These are phyloP conservation scores for Aurifilum marmelostoma DNA, from an alignment of 2,329 filamentous ascomycete genomes.

Conservation along the genomic window DNA sequence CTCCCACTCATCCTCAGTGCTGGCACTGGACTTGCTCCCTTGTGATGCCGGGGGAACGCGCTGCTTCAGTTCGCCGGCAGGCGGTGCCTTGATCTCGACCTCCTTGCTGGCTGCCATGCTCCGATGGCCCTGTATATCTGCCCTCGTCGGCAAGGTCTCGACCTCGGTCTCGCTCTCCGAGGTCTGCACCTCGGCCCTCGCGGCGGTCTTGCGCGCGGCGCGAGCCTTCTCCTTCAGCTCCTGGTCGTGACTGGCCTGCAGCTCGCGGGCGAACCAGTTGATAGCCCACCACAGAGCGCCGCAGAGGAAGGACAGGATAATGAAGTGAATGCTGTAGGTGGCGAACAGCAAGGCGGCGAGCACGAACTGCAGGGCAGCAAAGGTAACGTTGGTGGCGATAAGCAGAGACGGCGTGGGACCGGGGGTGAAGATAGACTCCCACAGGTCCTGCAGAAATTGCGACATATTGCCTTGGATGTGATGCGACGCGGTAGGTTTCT, in stretches of 20 bases:
- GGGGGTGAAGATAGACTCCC: conserved; percentile 91
- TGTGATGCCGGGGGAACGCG: conserved; percentile 42
- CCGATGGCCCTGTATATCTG: conserved; percentile 28
- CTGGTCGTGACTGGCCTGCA: conserved; percentile 51
- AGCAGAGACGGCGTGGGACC: conserved; percentile 88
- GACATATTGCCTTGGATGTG: conserved; percentile 49
- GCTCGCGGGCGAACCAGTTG: conserved; percentile 90
- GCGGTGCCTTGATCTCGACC: conserved; percentile 47
- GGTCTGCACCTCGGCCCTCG: conserved; percentile 40
- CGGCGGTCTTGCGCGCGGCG: conserved; percentile 42
- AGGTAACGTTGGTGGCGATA: conserved; percentile 86
- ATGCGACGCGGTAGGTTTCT: conserved; percentile 2
- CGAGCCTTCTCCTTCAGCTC: conserved; percentile 48
- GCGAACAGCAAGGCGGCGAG: conserved; percentile 75
- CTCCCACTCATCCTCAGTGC: conserved; percentile 97
- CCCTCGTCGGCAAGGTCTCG: conserved; percentile 39
- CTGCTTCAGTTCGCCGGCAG: conserved; percentile 53
- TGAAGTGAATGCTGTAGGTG: conserved; percentile 88
- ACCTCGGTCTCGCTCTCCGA: conserved; percentile 55
- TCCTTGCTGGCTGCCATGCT: conserved; percentile 44
- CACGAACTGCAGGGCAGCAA: conserved; percentile 80
- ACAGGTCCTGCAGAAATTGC: conserved; percentile 73
- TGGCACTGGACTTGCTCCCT: conserved; percentile 60
- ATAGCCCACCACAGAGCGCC: conserved; percentile 89
- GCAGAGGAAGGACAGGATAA: conserved; percentile 77